These are phyloP conservation scores for Teratosphaeria gauchensis DNA, from an alignment of 2,329 filamentous ascomycete species.

Conservation along the genomic window DNA sequence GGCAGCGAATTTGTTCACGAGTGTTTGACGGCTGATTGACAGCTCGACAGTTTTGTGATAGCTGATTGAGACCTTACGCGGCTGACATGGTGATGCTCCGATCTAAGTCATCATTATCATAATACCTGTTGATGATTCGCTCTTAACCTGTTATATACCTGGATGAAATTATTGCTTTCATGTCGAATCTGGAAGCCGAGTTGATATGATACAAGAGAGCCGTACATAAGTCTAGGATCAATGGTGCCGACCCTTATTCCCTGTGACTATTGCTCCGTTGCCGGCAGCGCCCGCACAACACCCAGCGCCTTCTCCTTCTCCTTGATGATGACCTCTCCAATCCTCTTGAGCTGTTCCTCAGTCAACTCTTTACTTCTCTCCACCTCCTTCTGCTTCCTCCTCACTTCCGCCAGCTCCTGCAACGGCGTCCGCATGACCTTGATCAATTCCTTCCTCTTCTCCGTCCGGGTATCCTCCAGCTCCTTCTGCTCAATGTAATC, in stretches of 20 bases:
- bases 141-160: too few species aligned
- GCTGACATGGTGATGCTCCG: neutral
- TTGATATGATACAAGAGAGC: neutral
- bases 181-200: too few species aligned
- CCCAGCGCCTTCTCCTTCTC: slow-evolving; percentile 10
- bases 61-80: too few species aligned
- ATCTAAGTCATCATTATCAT: too few species aligned
- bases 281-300: neutral
- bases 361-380: slow-evolving; percentile 28
- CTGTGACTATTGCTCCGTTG: neutral
- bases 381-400: slow-evolving; percentile 29
- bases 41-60: too few species aligned
- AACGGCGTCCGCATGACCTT: slow-evolving; percentile 38
- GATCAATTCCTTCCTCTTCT: slow-evolving; percentile 31
- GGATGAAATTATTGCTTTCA: too few species aligned
- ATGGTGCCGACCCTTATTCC: too few species aligned
- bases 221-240: too few species aligned
- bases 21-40: too few species aligned
- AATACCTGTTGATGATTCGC: too few species aligned
- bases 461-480: slow-evolving; percentile 44
- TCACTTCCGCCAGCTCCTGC: slow-evolving; percentile 32
- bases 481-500: slow-evolving; percentile 60
- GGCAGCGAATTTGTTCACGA: too few species aligned
- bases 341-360: slow-evolving; percentile 30
- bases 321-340: slow-evolving; percentile 32